Evolutionary conservation across 768 basidiomycete species (phyloP).

Genomic region (Piloderma croceum): DNA sequence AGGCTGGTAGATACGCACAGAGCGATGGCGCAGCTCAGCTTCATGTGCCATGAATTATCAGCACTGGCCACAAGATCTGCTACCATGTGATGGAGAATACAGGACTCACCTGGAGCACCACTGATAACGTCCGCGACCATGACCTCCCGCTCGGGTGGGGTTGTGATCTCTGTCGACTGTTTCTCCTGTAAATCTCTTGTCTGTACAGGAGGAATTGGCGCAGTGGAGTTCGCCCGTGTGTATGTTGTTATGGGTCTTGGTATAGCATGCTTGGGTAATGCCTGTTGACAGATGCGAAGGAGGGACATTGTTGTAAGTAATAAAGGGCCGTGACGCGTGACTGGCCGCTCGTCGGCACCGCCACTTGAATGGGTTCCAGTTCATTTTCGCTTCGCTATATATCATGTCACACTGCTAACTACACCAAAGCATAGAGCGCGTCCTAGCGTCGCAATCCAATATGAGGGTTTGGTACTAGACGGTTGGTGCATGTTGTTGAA

Average conservation of each 20-base stretch:
- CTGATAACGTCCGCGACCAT: slow-evolving; percentile 78
- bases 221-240: too few species aligned
- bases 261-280: background rate
- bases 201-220: too few species aligned
- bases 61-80: background rate
- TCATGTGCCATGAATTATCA: slow-evolving; percentile 5
- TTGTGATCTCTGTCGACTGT: background rate
- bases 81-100: background rate
- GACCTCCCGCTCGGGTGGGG: slow-evolving; percentile 49
- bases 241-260: background rate
- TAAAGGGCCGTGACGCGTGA: too few species aligned
- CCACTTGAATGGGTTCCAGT: too few species aligned
- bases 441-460: too few species aligned
- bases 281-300: background rate
- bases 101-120: slow-evolving; percentile 71
- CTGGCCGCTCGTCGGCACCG: too few species aligned
- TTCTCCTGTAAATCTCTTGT: too few species aligned
- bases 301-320: background rate
- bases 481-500: too few species aligned
- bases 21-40: slow-evolving; percentile 83
- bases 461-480: too few species aligned
- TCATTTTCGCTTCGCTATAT: too few species aligned
- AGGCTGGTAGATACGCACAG: slow-evolving; percentile 89
- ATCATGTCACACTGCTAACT: too few species aligned
- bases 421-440: too few species aligned